Evolutionary conservation across 2,329 filamentous ascomycete genomes (phyloP).

Genomic region (Botrytis cinerea): DNA sequence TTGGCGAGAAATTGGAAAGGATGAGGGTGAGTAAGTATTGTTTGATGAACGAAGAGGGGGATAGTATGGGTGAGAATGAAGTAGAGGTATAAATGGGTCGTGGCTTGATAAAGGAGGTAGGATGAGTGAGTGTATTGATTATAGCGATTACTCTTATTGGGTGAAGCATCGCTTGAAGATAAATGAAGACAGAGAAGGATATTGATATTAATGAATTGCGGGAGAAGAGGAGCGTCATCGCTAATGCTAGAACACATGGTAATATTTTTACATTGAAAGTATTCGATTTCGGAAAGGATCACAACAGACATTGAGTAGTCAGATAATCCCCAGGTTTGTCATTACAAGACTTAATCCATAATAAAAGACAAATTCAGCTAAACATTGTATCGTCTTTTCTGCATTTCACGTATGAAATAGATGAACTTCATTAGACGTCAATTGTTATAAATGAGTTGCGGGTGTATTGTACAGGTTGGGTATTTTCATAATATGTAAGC

Average conservation of each 20-base stretch:
- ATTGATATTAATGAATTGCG: background rate
- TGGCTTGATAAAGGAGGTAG: background rate
- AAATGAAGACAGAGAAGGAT: too few species aligned
- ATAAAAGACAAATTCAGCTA: background rate
- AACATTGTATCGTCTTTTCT: too few species aligned
- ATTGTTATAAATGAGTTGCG: background rate
- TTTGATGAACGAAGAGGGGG: background rate
- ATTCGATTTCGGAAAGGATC: background rate
- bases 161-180: background rate
- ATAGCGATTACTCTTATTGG: background rate
- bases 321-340: background rate
- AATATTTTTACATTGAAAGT: constrained; percentile 11
- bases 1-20: constrained; percentile 21
- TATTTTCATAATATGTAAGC: background rate
- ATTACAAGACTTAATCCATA: constrained; percentile 3
- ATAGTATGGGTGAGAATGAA: background rate
- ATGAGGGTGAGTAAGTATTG: constrained; percentile 6
- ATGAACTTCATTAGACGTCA: background rate
- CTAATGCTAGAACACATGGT: background rate
- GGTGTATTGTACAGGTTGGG: background rate
- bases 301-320: background rate
- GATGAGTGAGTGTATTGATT: background rate
- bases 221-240: background rate
- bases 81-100: background rate
- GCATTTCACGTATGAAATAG: background rate